Conservation (phyloP, 139 green algal species). For the Nannochloris sp. region DNA sequence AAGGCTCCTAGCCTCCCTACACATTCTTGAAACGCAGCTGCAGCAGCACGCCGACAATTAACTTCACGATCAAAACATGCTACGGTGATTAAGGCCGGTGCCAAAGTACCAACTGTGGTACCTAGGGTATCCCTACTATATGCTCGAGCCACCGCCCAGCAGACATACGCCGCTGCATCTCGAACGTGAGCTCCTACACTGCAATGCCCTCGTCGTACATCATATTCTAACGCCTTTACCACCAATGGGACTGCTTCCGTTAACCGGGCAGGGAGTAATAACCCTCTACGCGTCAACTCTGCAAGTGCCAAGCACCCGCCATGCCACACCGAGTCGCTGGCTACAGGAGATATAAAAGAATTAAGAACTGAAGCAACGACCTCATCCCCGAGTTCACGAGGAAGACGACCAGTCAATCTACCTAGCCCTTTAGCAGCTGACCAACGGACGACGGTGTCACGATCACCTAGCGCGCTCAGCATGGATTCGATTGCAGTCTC, state of each 20-base stretch:
- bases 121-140: constrained; percentile 64
- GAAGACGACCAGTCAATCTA: constrained; percentile 72
- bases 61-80: constrained; percentile 88
- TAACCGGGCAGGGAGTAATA: constrained; percentile 71
- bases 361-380: constrained; percentile 67
- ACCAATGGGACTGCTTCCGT: constrained; percentile 38
- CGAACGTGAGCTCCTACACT: constrained; percentile 88
- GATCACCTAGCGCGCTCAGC: constrained; percentile 67
- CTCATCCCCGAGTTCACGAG: constrained; percentile 73
- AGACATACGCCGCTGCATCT: constrained; percentile 94
- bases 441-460: constrained; percentile 94
- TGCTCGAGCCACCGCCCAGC: constrained; percentile 88
- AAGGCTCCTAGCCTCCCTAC: constrained; percentile 86
- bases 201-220: constrained; percentile 81
- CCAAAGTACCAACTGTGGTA: constrained; percentile 38
- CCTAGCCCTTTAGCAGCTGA: constrained; percentile 88
- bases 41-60: constrained; percentile 78
- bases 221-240: constrained; percentile 73
- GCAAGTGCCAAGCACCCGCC: constrained; percentile 91
- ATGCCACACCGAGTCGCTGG: constrained; percentile 83
- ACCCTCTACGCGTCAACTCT: constrained; percentile 83
- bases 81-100: constrained; percentile 68
- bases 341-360: constrained; percentile 42
- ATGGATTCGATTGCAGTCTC: constrained; percentile 39
- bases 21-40: constrained; percentile 87